Percentiles rank a stretch among this genome's conserved stretches.
These are phyloP conservation scores for Ephemerocybe angulata DNA, from an alignment of 768 basidiomycete species.

Conservation along the genomic window DNA sequence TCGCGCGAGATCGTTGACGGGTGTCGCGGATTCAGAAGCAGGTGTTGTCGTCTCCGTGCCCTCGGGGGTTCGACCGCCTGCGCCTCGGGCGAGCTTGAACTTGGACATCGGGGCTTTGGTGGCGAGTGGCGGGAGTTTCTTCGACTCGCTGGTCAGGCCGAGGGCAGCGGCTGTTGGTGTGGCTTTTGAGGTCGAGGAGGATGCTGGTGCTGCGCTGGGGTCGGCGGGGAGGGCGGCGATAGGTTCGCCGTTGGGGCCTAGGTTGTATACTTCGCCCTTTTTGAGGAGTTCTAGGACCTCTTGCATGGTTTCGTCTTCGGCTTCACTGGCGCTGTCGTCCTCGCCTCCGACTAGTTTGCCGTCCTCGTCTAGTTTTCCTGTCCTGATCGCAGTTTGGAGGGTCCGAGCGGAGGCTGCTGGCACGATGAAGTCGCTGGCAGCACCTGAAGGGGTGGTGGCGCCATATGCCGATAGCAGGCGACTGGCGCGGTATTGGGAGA, in stretches of 20 bases:
- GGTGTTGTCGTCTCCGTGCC: slow-evolving; percentile 11
- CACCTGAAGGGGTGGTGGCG: slow-evolving; percentile 33
- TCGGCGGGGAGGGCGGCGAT: slow-evolving; percentile 22
- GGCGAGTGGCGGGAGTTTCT: slow-evolving; percentile 28
- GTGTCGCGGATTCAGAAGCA: slow-evolving; percentile 1
- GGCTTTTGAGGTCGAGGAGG: slow-evolving; percentile 8
- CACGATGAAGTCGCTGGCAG: slow-evolving; percentile 31
- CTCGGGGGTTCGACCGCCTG: slow-evolving; percentile 24
- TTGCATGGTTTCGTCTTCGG: slow-evolving; percentile 45
- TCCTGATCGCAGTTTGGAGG: slow-evolving; percentile 48
- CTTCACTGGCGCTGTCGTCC: slow-evolving; percentile 54
- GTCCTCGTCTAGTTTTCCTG: slow-evolving; percentile 52
- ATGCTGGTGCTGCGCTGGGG: neutral
- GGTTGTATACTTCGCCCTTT: slow-evolving; percentile 50
- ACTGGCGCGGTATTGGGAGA: slow-evolving; percentile 66
- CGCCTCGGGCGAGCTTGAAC: slow-evolving; percentile 44
- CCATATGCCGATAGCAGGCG: slow-evolving; percentile 49
- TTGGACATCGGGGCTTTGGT: slow-evolving; percentile 37
- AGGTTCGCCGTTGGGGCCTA: slow-evolving; percentile 43
- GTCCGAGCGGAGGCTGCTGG: slow-evolving; percentile 45
- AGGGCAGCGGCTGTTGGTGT: slow-evolving; percentile 2
- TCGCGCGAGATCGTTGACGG: neutral
- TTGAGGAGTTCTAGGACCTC: slow-evolving; percentile 50
- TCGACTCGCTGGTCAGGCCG: slow-evolving; percentile 9
- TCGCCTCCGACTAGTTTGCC: slow-evolving; percentile 48